These are phyloP conservation scores for Arabidopsis lyrata DNA, from an alignment of 441 rosid genomes.

Conservation along the genomic window DNA sequence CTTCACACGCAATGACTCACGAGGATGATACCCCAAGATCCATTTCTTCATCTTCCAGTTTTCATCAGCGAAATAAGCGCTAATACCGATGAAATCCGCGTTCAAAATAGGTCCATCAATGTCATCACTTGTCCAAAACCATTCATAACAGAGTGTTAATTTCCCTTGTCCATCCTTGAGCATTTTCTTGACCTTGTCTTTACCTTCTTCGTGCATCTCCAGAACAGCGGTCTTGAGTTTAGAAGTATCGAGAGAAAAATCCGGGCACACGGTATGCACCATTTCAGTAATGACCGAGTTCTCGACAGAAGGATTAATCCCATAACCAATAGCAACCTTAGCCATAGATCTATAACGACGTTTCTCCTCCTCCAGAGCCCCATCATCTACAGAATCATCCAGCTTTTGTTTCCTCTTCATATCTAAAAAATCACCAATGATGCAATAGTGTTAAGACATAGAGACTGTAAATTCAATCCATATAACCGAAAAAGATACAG, in stretches of 20 bases:
- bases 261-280: neutral
- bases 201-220: slow-evolving; percentile 6
- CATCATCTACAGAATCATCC: slow-evolving; percentile 9
- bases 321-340: slow-evolving; percentile 2
- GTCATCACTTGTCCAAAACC: slow-evolving; percentile 51
- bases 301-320: slow-evolving; percentile 13
- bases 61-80: slow-evolving; percentile 70
- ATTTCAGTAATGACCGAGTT: neutral
- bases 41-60: slow-evolving; percentile 69
- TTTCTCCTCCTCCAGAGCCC: neutral
- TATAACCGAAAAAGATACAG: neutral
- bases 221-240: neutral
- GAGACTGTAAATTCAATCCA: neutral
- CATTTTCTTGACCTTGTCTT: slow-evolving; percentile 13
- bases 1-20: slow-evolving; percentile 16
- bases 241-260: neutral
- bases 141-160: slow-evolving; percentile 29
- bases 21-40: slow-evolving; percentile 55
- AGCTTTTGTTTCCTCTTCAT: slow-evolving; percentile 30
- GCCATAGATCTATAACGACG: slow-evolving; percentile 8
- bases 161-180: slow-evolving; percentile 11
- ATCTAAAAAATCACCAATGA: slow-evolving; percentile 7
- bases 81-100: slow-evolving; percentile 35
- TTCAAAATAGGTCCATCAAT: slow-evolving; percentile 60
- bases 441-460: neutral